Evolutionary conservation across 148 eudicot genomes (phyloP), one percentile per base, ranked within the genome.

Genomic region (Camellia japonica): DNA sequence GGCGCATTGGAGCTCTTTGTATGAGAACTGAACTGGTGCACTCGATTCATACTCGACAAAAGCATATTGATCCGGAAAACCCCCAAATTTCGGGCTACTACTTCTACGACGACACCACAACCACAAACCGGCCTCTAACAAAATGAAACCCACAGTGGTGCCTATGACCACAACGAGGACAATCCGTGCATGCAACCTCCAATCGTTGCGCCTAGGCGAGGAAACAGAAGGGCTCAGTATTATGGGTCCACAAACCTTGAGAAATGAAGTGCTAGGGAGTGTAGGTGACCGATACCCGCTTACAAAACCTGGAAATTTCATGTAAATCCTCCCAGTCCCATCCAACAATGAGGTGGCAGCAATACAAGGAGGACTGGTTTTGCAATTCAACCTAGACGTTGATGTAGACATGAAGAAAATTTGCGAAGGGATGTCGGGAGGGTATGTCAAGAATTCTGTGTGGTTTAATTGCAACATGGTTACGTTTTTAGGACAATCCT

Each of bases 11-110:
- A 95, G 91, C 75, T 95, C 93, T 49, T 78, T 88, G 68, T 89
- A 95, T 0, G 97, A 84, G 82, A 95, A 93, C 75, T 90, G 93
- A 19, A 92, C 91, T 2, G 97, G 93, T 2, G 92, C 92, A 75
- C 93, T 90, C 5, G 98, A 95, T n/a, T 92, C 94, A 77, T 93
- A 93, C 86, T 95, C 93, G 18, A 93, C 90, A 19, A 93, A 90
- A 0, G 97, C 92, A 59, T 90, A 89, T 20, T 91, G 95, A 7
- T 88, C 81, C 1, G 97, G 81, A 44, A 88, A 68, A 30, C 83
- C 85, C 12, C 91, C 90, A 47, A 89, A 89, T 66, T 83, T 88
- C 6, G 84, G 86, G 74, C 87, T 89, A 61, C 88, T 88, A 75
- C 94, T 84, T 52, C 88, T 88, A 75, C 94, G 83, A 80, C 84